These are phyloP conservation scores for Ligustrum vulgare DNA, from an alignment of 257 asterid species.

Conservation along the genomic window DNA sequence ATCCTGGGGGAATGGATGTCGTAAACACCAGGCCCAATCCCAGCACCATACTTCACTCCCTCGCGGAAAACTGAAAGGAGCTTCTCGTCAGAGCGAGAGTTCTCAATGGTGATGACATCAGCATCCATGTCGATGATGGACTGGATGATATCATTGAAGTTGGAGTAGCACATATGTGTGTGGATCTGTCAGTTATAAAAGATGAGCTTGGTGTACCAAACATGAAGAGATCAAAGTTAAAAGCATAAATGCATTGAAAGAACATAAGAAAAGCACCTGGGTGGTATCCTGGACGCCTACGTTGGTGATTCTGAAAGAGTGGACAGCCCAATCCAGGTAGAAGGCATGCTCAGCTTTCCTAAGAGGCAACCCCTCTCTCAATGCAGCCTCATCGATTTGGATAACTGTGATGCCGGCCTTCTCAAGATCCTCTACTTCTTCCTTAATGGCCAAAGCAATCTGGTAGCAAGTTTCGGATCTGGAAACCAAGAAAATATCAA, in stretches of 20 bases:
- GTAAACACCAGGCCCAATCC: conserved; percentile 67
- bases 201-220: not conserved
- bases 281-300: conserved; percentile 52
- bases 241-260: not conserved
- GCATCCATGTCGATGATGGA: conserved; percentile 60
- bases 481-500: conserved; percentile 5
- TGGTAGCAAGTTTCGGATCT: conserved; percentile 65
- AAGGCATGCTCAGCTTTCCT: conserved; percentile 65
- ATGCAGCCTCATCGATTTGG: conserved; percentile 70
- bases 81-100: conserved; percentile 58
- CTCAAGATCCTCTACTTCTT: conserved; percentile 68
- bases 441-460: conserved; percentile 69
- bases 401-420: conserved; percentile 54
- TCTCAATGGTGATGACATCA: conserved; percentile 59
- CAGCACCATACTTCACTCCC: conserved; percentile 67
- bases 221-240: not conserved
- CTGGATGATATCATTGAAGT: conserved; percentile 56
- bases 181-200: conserved; percentile 36
- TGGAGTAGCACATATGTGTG: conserved; percentile 63
- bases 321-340: conserved; percentile 73
- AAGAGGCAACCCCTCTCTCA: conserved; percentile 67
- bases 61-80: conserved; percentile 55
- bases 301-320: conserved; percentile 68
- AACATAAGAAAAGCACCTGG: conserved; percentile 31
- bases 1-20: conserved; percentile 74